phyloP scores from a whole-genome alignment of 768 basidiomycete species.

The Pleurotus pulmonarius region DNA sequence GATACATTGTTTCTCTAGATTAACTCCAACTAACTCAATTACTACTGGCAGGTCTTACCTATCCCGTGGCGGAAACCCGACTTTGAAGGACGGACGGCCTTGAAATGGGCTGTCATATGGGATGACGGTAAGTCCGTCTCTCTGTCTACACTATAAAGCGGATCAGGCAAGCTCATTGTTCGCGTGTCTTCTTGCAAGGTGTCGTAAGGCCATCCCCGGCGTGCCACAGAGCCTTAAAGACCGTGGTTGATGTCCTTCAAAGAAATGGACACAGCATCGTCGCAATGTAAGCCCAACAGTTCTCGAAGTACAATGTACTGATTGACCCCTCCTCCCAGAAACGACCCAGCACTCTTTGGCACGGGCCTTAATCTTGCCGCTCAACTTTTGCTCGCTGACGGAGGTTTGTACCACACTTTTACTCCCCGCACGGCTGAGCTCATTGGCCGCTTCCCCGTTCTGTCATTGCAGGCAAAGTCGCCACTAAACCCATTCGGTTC shows the following conservation, averaged over 20 bases:
- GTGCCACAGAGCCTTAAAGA: slow-evolving; percentile 48
- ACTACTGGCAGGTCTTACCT: slow-evolving; percentile 29
- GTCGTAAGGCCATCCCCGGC: slow-evolving; percentile 58
- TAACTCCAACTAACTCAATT: not conserved
- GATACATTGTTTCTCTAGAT: slow-evolving; percentile 5
- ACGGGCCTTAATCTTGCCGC: slow-evolving; percentile 51
- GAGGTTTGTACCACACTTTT: slow-evolving; percentile 23
- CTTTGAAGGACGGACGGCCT: slow-evolving; percentile 23
- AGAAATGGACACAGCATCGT: slow-evolving; percentile 47
- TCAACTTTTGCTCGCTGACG: slow-evolving; percentile 49
- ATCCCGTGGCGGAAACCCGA: slow-evolving; percentile 36
- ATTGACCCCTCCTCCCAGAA: slow-evolving; percentile 10
- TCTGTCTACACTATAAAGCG: not conserved
- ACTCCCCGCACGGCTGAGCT: not conserved
- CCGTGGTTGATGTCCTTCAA: slow-evolving; percentile 38
- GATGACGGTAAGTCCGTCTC: slow-evolving; percentile 46
- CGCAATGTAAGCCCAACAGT: slow-evolving; percentile 32
- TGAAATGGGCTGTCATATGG: slow-evolving; percentile 59
- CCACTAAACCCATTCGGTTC: slow-evolving; percentile 26
- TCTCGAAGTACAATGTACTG: not conserved
- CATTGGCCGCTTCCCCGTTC: no score
- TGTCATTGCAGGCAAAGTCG: slow-evolving; percentile 20
- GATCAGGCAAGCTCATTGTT: not conserved
- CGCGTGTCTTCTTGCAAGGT: slow-evolving; percentile 25
- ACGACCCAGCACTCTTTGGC: slow-evolving; percentile 43